A percentile compares a stretch with the other conserved stretches of the same genome.
Evolutionary conservation across 257 asterid genomes (phyloP).

Genomic region (Parsonsia alboflavescens): DNA sequence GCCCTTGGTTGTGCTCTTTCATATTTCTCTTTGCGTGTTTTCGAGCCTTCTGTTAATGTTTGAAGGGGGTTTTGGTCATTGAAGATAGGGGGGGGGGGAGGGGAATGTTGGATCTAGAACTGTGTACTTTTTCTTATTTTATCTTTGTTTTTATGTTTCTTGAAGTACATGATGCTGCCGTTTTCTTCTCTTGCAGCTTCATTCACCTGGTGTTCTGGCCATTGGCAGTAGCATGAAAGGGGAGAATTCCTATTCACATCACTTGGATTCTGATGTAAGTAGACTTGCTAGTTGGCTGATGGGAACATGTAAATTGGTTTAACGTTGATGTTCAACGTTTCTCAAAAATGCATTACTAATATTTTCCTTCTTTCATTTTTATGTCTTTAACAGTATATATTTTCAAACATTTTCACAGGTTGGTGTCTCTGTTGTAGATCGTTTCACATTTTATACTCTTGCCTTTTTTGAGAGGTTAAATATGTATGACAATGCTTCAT

Average conservation of each 20-base stretch:
- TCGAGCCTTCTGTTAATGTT: background rate
- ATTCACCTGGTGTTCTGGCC: conserved; percentile 94
- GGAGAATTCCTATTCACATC: conserved; percentile 95
- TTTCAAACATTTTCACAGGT: conserved; percentile 49
- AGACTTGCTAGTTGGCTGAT: background rate
- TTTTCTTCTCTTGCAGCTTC: conserved; percentile 59
- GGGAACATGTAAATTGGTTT: background rate
- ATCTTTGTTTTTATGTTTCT: background rate
- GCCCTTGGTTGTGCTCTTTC: background rate
- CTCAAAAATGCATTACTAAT: conserved; percentile 9
- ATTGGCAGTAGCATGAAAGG: conserved; percentile 98
- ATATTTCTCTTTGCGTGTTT: background rate
- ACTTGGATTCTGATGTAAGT: conserved; percentile 89
- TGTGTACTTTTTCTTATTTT: background rate
- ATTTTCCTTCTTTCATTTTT: conserved; percentile 2
- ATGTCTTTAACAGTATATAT: conserved; percentile 5
- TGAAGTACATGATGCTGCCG: background rate
- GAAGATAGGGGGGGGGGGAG: background rate
- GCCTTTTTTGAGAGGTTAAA: conserved; percentile 96
- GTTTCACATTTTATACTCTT: conserved; percentile 89
- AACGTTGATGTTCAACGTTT: conserved; percentile 16
- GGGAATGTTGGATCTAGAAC: background rate
- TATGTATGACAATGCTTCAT: conserved; percentile 87
- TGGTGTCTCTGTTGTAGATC: conserved; percentile 95
- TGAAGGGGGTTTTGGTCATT: background rate